Evolutionary conservation across 345 rosid species (phyloP).

Genomic region (Lumnitzera racemosa): DNA sequence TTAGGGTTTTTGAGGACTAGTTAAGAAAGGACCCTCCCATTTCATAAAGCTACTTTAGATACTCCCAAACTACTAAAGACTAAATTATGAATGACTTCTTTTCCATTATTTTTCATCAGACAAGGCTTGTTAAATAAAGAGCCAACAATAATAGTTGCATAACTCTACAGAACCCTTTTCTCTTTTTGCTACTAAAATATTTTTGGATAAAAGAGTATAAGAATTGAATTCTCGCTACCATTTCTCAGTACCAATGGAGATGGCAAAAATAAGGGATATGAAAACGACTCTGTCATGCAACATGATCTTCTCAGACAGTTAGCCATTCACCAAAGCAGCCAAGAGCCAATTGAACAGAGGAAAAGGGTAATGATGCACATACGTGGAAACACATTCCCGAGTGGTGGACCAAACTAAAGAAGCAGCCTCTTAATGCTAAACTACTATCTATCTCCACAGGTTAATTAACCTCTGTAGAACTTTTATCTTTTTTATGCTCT

Average conservation of each 20-base stretch:
- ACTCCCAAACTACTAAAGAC: too few relatives aligned
- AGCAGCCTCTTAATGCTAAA: constrained; percentile 14
- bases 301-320: constrained; percentile 47
- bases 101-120: too few relatives aligned
- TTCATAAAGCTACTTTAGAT: too few relatives aligned
- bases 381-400: constrained; percentile 21
- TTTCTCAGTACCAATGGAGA: constrained; percentile 25
- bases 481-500: too few relatives aligned
- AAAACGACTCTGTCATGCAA: constrained; percentile 35
- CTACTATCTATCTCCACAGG: constrained; percentile 48
- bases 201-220: too few relatives aligned
- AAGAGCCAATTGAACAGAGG: constrained; percentile 12
- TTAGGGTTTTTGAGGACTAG: too few relatives aligned
- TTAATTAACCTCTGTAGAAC: constrained; percentile 2
- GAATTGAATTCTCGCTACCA: constrained; percentile 4
- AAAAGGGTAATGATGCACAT: constrained; percentile 34
- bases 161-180: too few relatives aligned
- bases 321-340: constrained; percentile 24
- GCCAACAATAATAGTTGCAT: too few relatives aligned
- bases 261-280: constrained; percentile 25
- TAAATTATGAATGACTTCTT: too few relatives aligned
- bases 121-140: too few relatives aligned
- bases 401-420: constrained; percentile 28
- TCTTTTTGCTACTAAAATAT: too few relatives aligned
- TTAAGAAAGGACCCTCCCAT: too few relatives aligned